Evolutionary conservation across 768 basidiomycete species (phyloP), one percentile per base, ranked within the genome.

Genomic region (Calocybe indica): DNA sequence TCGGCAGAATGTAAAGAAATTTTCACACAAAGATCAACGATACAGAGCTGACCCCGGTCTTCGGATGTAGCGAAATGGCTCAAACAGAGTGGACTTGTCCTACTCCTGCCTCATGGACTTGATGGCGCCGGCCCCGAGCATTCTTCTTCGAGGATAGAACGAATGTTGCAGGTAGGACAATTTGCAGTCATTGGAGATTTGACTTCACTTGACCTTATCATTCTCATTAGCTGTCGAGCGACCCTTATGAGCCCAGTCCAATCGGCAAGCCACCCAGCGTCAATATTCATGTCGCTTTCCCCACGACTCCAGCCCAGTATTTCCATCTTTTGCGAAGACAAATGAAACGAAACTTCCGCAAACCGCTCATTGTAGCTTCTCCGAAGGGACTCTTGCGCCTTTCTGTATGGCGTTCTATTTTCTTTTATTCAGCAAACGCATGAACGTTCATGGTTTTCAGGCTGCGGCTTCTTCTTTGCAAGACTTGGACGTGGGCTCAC

Each of bases 71-170:
- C 92, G 3, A 96, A 96, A 70, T 96, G 93, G 93, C 66, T 90
- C 40, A 88, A 83, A 61, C 92, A 95, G 66, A 93, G 90, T 54
- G 92, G 87, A 0, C 75, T 96, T 14, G 84, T 91, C 4, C 67
- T 96, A 48, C 77, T 92, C 40, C 73, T 96, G 0, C 92, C 92
- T 22, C 92, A 96, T 51, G 92, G 93, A 11, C 71, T 91, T 11
- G 92, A 96, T 55, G 92, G 92, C 29, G 92, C 92, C 11, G 92
- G 93, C 1, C 92, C 92, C 0, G 92, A 96, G 61, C 92, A 96
- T 59, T 95, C 92, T 0, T 92, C 89, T 0, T 86, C 82, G 42
- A 80, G 92, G 11, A 72, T 95, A 37, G 92, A 96, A 60, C 75
- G 92, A 34, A 88, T 92, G 82, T 70, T 95, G n/a, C 92, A 92